Conservation (phyloP, 1,284 basidiomycete genomes). For the Austroboletus niveus region DNA sequence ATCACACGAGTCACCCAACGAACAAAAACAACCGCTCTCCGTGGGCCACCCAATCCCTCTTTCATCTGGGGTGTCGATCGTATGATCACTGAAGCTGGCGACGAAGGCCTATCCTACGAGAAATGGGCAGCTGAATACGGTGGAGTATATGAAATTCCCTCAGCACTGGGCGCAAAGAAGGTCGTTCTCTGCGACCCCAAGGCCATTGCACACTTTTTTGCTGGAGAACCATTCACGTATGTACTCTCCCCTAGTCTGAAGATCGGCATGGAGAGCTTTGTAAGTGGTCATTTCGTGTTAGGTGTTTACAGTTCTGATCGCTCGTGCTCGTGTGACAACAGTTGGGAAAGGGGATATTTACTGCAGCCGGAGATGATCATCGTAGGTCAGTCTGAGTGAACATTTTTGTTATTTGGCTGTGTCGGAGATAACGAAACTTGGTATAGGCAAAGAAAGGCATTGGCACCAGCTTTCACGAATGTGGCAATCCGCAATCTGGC, state of each 20-base stretch:
- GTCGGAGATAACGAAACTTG: background rate
- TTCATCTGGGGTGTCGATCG: slow-evolving; percentile 28
- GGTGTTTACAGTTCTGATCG: background rate
- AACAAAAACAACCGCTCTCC: slow-evolving; percentile 30
- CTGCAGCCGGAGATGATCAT: slow-evolving; percentile 23
- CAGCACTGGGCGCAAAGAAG: slow-evolving; percentile 37
- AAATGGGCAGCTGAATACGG: slow-evolving; percentile 47
- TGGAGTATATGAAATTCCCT: slow-evolving; percentile 42
- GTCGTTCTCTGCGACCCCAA: slow-evolving; percentile 54
- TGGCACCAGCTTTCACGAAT: slow-evolving; percentile 49
- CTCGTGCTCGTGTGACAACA: background rate
- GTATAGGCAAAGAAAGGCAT: slow-evolving; percentile 43
- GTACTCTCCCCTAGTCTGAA: background rate
- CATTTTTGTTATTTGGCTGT: background rate
- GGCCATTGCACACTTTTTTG: slow-evolving; percentile 52
- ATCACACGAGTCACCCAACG: slow-evolving; percentile 4
- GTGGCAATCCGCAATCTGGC: slow-evolving; percentile 43
- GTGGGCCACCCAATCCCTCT: slow-evolving; percentile 30
- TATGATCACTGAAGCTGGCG: slow-evolving; percentile 15
- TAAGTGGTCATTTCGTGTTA: slow-evolving; percentile 14
- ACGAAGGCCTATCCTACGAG: slow-evolving; percentile 22
- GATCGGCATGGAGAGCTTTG: slow-evolving; percentile 4
- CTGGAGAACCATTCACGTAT: slow-evolving; percentile 43
- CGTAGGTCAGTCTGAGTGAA: slow-evolving; percentile 13
- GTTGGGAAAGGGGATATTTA: slow-evolving; percentile 22